Evolutionary conservation across 2,329 filamentous ascomycete genomes (phyloP).

Genomic region (Calonectria pauciramosa): DNA sequence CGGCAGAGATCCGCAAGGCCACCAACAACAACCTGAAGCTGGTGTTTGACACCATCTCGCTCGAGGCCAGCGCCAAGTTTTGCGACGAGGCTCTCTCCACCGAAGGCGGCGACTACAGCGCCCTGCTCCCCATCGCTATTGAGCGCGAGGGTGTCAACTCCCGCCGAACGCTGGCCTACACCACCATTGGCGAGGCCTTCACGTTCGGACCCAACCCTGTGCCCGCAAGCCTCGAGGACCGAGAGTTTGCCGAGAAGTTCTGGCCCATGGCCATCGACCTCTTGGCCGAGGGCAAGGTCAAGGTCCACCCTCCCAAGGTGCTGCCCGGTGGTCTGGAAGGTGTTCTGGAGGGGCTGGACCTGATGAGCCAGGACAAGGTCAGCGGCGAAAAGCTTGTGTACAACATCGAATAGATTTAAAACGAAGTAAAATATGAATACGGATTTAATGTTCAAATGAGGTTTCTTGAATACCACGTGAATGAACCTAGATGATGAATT

Average conservation of each 20-base stretch:
- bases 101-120: constrained; percentile 54
- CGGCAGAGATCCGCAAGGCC: background rate
- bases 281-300: constrained; percentile 54
- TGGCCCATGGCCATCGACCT: constrained; percentile 51
- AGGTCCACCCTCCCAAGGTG: constrained; percentile 50
- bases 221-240: constrained; percentile 46
- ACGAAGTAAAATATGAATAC: background rate
- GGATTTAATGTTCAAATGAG: background rate
- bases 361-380: constrained; percentile 50
- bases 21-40: constrained; percentile 6
- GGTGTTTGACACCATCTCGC: constrained; percentile 17
- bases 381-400: constrained; percentile 62
- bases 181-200: constrained; percentile 54
- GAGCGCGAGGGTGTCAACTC: constrained; percentile 54
- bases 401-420: background rate
- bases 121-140: constrained; percentile 54
- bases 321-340: constrained; percentile 50
- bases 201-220: constrained; percentile 35
- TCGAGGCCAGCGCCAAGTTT: constrained; percentile 36
- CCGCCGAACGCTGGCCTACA: constrained; percentile 55
- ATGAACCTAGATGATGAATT: background rate
- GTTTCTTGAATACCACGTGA: background rate
- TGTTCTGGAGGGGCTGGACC: constrained; percentile 52
- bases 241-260: constrained; percentile 54
- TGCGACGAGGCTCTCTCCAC: constrained; percentile 49